Base-by-base conservation (phyloP, 2,329 filamentous ascomycete species). In the Beauveria australis region DNA sequence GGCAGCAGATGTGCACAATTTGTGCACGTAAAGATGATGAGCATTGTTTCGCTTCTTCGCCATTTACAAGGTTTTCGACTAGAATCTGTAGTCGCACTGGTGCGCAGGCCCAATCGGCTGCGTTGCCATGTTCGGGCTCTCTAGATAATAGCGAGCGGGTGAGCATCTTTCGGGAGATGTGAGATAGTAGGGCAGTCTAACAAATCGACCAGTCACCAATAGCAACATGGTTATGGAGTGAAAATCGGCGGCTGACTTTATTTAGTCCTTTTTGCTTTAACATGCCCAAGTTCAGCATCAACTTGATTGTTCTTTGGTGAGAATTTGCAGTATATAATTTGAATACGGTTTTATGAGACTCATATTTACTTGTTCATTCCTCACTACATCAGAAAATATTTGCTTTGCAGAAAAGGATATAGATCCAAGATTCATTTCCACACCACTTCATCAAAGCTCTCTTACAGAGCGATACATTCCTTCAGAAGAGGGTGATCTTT, bases 81-180 rank as follows among this genome's bases (percentile, higher is more conserved):
- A 30, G 30, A 10, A 30, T 30, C 10, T 12, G 9, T 30, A 10
- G 30, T 30, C 30, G 30, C 30, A 80, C 63, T 78, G 74, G 2
- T 79, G 77, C 67, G 73, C 74, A n/a, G 77, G 77, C 16, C 66
- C 76, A 1, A 68, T 77, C 1, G 72, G 70, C 8, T 41, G 48
- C 56, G 47, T 48, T 14, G 56, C 48, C 37, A 26, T 59, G 26
- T 9, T 44, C 24, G 48, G 56, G 8, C 40, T 52, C 5, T 59
- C 56, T 12, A 40, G 46, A 9, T 19, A 14, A 5, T 19, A 59
- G 26, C 56, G 56, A 6, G 24, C 47, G n/a, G 18, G n/a, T 24
- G 47, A 30, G 26, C 14, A 22, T 1, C 9, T 52, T 14, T 16
- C 44, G n/a, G 56, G 56, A 10, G 56, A 48, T 16, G 56, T 59